Conservation (phyloP, 768 basidiomycete genomes). For the Cyclocybe aegerita region DNA sequence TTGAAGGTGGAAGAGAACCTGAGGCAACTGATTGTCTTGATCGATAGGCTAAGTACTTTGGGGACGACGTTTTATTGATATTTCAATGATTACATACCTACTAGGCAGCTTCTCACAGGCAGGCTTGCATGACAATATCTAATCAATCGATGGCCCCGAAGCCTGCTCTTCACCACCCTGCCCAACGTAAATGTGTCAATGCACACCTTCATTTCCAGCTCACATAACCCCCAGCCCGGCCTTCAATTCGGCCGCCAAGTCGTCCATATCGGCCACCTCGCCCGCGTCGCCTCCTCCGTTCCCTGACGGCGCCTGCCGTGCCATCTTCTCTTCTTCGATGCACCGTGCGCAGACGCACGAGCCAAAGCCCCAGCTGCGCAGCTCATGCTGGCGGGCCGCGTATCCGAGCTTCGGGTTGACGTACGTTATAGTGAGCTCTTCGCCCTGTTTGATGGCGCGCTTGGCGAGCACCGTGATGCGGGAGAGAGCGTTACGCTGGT, state of each 20-base stretch:
- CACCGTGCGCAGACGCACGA: slow-evolving; percentile 71
- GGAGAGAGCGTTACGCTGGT: slow-evolving; percentile 64
- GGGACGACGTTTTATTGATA: no score
- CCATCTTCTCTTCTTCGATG: slow-evolving; percentile 50
- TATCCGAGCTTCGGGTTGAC: slow-evolving; percentile 63
- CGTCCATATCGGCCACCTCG: slow-evolving; percentile 30
- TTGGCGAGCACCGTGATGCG: slow-evolving; percentile 77
- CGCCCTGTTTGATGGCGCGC: slow-evolving; percentile 59
- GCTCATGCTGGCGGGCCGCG: slow-evolving; percentile 45
- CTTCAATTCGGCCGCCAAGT: slow-evolving; percentile 60
- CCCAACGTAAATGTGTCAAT: background rate
- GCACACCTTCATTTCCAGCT: background rate
- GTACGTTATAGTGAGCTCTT: slow-evolving; percentile 79
- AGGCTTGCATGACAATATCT: no score
- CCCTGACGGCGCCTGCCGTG: slow-evolving; percentile 26
- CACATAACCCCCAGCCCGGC: slow-evolving; percentile 60
- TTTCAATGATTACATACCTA: no score
- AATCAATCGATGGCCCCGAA: no score
- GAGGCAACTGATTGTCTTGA: no score
- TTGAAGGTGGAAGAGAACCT: no score
- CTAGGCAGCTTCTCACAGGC: no score
- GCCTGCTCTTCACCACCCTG: background rate
- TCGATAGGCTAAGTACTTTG: no score
- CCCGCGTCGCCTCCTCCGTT: slow-evolving; percentile 19
- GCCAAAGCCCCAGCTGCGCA: slow-evolving; percentile 77